Percentiles rank a stretch among this genome's conserved stretches.
Conservation (phyloP, 176 grass and related monocot genomes). For the Thalia dealbata region DNA sequence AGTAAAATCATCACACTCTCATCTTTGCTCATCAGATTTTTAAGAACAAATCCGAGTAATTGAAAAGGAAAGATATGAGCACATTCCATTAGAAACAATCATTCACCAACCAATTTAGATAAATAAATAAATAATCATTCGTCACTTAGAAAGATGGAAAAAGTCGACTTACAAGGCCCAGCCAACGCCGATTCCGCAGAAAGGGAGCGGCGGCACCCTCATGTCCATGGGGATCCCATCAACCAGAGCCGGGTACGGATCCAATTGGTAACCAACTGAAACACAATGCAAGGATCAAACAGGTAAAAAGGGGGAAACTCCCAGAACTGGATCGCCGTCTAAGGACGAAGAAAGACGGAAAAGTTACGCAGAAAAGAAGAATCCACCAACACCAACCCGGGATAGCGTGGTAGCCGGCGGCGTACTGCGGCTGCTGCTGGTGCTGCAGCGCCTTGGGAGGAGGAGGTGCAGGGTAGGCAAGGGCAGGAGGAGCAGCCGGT, state of each 20-base stretch:
- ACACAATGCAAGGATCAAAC: conserved; percentile 1
- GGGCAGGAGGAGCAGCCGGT: background rate
- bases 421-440: background rate
- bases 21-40: too few relatives aligned
- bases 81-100: too few relatives aligned
- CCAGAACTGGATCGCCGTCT: background rate
- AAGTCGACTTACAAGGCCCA: conserved; percentile 43
- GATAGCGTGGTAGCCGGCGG: background rate
- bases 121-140: too few relatives aligned
- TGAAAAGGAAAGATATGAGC: background rate
- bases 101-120: too few relatives aligned
- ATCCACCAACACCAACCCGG: background rate
- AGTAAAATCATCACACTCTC: too few relatives aligned
- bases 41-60: too few relatives aligned
- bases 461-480: background rate
- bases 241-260: background rate
- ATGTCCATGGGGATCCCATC: conserved; percentile 6
- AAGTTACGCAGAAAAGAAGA: background rate
- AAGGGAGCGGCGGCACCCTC: conserved; percentile 32
- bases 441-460: background rate
- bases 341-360: background rate
- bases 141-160: background rate
- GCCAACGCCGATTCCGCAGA: conserved; percentile 47
- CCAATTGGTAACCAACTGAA: conserved; percentile 5
- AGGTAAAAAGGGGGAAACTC: background rate